Percentiles rank a stretch among this genome's conserved stretches.
phyloP scores from a whole-genome alignment of 2,329 filamentous ascomycete species.

The Aspergillus brunneoviolaceus region DNA sequence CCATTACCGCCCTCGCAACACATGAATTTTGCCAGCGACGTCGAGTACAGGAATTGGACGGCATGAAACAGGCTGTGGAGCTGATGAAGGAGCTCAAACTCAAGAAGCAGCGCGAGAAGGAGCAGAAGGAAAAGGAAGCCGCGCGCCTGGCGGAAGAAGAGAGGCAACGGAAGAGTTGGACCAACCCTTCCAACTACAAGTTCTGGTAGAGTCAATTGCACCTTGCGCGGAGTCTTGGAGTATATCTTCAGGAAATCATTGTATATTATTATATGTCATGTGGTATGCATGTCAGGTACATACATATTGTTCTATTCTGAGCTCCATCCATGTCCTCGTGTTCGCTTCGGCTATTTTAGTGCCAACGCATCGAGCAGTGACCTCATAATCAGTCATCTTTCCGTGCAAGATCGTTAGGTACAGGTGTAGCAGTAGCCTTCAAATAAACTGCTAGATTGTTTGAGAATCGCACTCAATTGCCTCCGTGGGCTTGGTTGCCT shows the following conservation, averaged over 20 bases:
- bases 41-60: conserved; percentile 70
- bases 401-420: neutral
- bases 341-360: neutral
- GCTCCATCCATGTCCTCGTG: conserved; percentile 9
- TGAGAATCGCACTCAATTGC: neutral
- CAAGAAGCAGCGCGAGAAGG: conserved; percentile 58
- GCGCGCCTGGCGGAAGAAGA: conserved; percentile 40
- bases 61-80: conserved; percentile 83
- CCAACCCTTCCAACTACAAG: conserved; percentile 46
- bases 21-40: conserved; percentile 84
- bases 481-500: neutral
- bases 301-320: conserved; percentile 17
- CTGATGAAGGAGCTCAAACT: conserved; percentile 72
- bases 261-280: conserved; percentile 27
- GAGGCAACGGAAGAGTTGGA: conserved; percentile 44
- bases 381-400: no score
- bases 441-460: neutral
- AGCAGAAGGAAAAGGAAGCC: conserved; percentile 40
- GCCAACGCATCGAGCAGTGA: neutral
- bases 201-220: conserved; percentile 42
- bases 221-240: conserved; percentile 33
- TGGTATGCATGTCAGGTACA: conserved; percentile 22
- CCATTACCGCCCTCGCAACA: conserved; percentile 65
- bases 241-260: conserved; percentile 25
- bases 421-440: conserved; percentile 5